Percentiles rank a stretch among this genome's conserved stretches.
Conservation (phyloP, 306 rosid species). For the Myrica gale region DNA sequence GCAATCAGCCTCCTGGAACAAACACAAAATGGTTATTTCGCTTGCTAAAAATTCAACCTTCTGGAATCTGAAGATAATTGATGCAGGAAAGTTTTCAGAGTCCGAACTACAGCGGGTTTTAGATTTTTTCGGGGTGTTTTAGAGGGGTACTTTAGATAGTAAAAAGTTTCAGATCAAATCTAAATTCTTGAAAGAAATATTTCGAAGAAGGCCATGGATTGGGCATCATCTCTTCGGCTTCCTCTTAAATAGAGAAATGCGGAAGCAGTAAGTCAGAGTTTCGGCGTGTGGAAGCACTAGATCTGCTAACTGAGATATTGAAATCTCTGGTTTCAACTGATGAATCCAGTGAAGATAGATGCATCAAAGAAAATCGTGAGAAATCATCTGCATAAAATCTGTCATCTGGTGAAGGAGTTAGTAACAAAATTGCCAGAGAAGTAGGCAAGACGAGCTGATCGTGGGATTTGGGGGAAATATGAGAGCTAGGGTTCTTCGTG, state of each 20-base stretch:
- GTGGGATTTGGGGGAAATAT: too few species aligned
- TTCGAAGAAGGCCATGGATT: constrained; percentile 74
- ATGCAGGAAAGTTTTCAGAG: constrained; percentile 54
- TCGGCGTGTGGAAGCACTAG: constrained; percentile 76
- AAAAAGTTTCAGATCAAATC: constrained; percentile 78
- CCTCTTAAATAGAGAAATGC: constrained; percentile 67
- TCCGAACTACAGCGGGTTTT: constrained; percentile 53
- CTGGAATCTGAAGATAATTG: constrained; percentile 78
- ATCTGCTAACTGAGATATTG: constrained; percentile 59
- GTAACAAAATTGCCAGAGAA: constrained; percentile 64
- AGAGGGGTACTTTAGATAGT: constrained; percentile 54
- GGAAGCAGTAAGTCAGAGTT: constrained; percentile 66
- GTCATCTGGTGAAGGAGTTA: constrained; percentile 56
- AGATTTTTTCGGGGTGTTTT: constrained; percentile 54
- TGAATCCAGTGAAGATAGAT: constrained; percentile 40
- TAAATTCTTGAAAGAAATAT: constrained; percentile 72
- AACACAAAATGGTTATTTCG: constrained; percentile 66
- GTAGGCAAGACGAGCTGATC: constrained; percentile 61
- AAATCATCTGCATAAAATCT: constrained; percentile 47
- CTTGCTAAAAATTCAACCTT: constrained; percentile 78
- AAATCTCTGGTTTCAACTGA: constrained; percentile 44
- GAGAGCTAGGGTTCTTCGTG: too few species aligned
- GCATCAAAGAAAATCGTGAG: constrained; percentile 45
- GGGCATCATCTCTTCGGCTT: constrained; percentile 63
- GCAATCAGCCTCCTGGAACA: constrained; percentile 59